phyloP scores from a whole-genome alignment of 2,329 filamentous ascomycete species.

The Aspergillus sp. region DNA sequence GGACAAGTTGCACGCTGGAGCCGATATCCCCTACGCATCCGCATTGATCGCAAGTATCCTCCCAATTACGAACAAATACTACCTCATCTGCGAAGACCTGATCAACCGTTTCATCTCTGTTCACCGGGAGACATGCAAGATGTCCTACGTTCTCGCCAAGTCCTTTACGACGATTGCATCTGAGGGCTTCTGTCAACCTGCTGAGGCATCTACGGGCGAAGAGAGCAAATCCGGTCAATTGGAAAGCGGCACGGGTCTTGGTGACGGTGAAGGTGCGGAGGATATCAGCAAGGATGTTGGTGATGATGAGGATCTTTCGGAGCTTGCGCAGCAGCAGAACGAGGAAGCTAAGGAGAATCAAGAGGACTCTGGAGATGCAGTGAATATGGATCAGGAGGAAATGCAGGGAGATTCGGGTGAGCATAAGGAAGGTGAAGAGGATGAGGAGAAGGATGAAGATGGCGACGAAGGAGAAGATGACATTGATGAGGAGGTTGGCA shows the following conservation, averaged over 20 bases:
- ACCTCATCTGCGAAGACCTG: conserved; percentile 52
- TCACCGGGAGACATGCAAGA: conserved; percentile 64
- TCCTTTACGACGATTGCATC: conserved; percentile 71
- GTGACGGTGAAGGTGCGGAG: conserved; percentile 89
- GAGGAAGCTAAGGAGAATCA: conserved; percentile 45
- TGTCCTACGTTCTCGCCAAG: conserved; percentile 68
- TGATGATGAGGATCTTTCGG: conserved; percentile 85
- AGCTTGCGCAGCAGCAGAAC: conserved; percentile 79
- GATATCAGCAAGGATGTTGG: conserved; percentile 97
- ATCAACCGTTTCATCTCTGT: conserved; percentile 55
- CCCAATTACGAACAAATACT: conserved; percentile 72
- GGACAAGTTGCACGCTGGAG: conserved; percentile 37
- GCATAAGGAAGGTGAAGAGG: conserved; percentile 34
- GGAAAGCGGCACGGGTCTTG: conserved; percentile 86
- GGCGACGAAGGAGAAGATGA: conserved; percentile 59
- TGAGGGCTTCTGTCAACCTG: conserved; percentile 85
- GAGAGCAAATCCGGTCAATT: conserved; percentile 68
- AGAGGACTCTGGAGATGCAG: conserved; percentile 41
- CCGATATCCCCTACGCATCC: conserved; percentile 42
- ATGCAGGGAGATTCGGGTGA: conserved; percentile 78
- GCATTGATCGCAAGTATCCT: conserved; percentile 56
- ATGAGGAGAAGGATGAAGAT: conserved; percentile 55
- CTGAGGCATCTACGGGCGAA: conserved; percentile 68
- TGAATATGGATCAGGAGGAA: conserved; percentile 69
- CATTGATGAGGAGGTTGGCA: conserved; percentile 82